Evolutionary conservation across 495 filamentous ascomycete species (phyloP).

Genomic region (Xylaria longipes): DNA sequence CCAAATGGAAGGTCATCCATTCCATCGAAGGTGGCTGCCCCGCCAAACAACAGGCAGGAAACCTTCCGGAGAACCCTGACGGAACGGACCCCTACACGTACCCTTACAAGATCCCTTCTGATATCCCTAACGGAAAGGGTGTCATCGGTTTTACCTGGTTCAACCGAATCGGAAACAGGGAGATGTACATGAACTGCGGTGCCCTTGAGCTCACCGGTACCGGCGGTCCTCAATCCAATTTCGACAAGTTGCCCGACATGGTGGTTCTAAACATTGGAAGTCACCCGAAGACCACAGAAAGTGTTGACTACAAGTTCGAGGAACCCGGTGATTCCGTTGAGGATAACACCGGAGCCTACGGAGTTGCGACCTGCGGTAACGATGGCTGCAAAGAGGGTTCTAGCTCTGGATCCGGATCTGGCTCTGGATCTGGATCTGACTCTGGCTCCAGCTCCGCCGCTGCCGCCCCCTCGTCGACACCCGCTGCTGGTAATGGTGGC

Average conservation of each 20-base stretch:
- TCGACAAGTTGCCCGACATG: slow-evolving; percentile 74
- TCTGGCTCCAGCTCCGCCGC: slow-evolving; percentile 29
- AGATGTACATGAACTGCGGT: slow-evolving; percentile 97
- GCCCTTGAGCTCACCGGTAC: slow-evolving; percentile 68
- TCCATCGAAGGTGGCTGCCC: slow-evolving; percentile 85
- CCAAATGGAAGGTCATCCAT: slow-evolving; percentile 80
- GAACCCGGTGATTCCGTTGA: slow-evolving; percentile 63
- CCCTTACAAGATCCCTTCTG: slow-evolving; percentile 63
- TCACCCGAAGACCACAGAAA: slow-evolving; percentile 59
- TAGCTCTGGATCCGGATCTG: slow-evolving; percentile 30
- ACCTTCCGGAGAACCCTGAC: slow-evolving; percentile 39
- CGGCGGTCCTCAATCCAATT: slow-evolving; percentile 55
- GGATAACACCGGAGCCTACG: slow-evolving; percentile 35
- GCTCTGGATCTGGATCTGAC: neutral
- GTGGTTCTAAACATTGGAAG: slow-evolving; percentile 75
- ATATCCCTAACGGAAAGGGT: slow-evolving; percentile 66
- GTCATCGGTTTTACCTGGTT: slow-evolving; percentile 89
- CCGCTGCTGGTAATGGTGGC: slow-evolving; percentile 19
- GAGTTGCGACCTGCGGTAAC: slow-evolving; percentile 35
- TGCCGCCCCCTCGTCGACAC: slow-evolving; percentile 11
- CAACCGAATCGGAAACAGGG: slow-evolving; percentile 86
- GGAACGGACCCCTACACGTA: slow-evolving; percentile 49
- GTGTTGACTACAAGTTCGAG: slow-evolving; percentile 56
- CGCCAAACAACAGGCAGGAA: slow-evolving; percentile 52
- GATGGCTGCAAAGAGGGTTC: slow-evolving; percentile 29